Evolutionary conservation across 495 filamentous ascomycete genomes (phyloP), one percentile per base, ranked within the genome.

Genomic region (Peziza echinospora): DNA sequence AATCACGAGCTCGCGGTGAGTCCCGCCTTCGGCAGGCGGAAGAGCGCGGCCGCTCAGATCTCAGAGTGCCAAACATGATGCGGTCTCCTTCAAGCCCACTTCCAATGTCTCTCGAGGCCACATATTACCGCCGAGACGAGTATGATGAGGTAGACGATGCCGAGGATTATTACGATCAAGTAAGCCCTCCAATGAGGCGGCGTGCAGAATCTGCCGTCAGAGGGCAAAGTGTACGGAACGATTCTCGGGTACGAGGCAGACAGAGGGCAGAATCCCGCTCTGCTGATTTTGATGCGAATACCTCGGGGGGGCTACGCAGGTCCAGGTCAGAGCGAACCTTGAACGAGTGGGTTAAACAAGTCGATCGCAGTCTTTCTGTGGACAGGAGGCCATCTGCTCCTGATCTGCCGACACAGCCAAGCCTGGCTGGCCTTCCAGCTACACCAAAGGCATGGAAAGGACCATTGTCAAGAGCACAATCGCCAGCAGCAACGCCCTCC

Each of bases 71-170:
- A 45, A 52, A 54, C 21, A 44, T 45, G 16, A 63, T 67, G 34
- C 64, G 78, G 41, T 93, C 84, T 3, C 83, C 84, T n/a, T 82
- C 84, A 0, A 84, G 80, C 2, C 82, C 84, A 13, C 59, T 82
- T 24, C 81, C 82, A 21, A 77, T 82, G 62, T 63, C 63, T 49
- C 54, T 63, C 34, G 64, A 68, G 41, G 64, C 60, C 23, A 56
- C 64, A 23, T 54, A 57, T 41, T 62, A 65, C 40, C 57, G 55
- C 21, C 53, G 46, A 10, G 58, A 63, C 26, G 60, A 51, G 25
- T 49, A 22, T 8, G 42, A 23, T 24, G 24, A 26, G 8, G 53
- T 49, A 41, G 52, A 55, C 46, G 41, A 46, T 43, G 54, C 48
- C 39, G 53, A 55, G 5, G 54, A 56, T 43, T 48, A 57, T 34